phyloP scores from a whole-genome alignment of 768 basidiomycete species.

The Gymnopilus dilepis region DNA sequence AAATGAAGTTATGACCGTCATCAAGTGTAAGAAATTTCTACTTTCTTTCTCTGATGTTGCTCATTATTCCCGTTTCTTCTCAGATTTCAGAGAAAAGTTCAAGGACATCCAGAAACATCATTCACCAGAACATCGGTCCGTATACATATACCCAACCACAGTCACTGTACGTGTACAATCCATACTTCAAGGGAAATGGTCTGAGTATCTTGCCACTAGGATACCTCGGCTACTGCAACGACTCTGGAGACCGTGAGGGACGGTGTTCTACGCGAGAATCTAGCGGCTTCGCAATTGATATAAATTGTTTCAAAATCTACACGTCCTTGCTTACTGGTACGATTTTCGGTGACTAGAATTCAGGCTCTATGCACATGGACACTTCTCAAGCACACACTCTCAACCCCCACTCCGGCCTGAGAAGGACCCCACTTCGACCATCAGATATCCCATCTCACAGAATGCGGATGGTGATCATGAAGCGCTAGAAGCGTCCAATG shows the following conservation, averaged over 20 bases:
- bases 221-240: slow-evolving; percentile 64
- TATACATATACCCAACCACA: slow-evolving; percentile 73
- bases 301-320: slow-evolving; percentile 26
- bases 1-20: slow-evolving; percentile 66
- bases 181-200: background rate
- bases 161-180: slow-evolving; percentile 54
- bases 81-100: slow-evolving; percentile 74
- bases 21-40: slow-evolving; percentile 59
- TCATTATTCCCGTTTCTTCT: background rate
- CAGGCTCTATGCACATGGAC: background rate
- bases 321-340: background rate
- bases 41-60: background rate
- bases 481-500: background rate
- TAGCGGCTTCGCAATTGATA: slow-evolving; percentile 57
- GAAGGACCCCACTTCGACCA: background rate
- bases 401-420: background rate
- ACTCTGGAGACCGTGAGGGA: slow-evolving; percentile 69
- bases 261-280: slow-evolving; percentile 62
- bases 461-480: background rate
- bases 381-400: slow-evolving; percentile 1
- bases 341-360: slow-evolving; percentile 8
- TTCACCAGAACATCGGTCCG: slow-evolving; percentile 58
- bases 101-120: slow-evolving; percentile 63
- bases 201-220: slow-evolving; percentile 39
- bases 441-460: background rate